phyloP scores from a whole-genome alignment of 257 asterid genomes.

The Nicotiana tabacum region DNA sequence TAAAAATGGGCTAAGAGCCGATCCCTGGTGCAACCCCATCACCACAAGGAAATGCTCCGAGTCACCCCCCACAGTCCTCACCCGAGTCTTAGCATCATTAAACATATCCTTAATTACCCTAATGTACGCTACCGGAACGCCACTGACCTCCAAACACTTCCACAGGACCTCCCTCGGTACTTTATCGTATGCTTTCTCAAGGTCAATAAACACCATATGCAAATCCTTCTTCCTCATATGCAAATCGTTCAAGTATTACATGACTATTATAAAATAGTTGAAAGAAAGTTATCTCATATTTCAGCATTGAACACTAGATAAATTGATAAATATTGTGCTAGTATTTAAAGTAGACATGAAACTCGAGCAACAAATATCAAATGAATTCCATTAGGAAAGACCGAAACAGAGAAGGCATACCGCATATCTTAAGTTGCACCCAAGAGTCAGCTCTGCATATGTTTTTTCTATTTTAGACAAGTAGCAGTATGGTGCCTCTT shows the following conservation, averaged over 20 bases:
- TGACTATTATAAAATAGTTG: neutral
- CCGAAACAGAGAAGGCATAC: slow-evolving; percentile 26
- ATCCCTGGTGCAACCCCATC: too few relatives aligned
- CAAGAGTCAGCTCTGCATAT: slow-evolving; percentile 69
- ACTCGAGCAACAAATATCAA: neutral
- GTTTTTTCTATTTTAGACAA: slow-evolving; percentile 68
- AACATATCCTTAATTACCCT: too few relatives aligned
- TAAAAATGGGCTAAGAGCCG: too few relatives aligned
- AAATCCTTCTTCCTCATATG: too few relatives aligned
- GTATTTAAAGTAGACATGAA: neutral
- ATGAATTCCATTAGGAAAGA: neutral
- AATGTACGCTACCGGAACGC: too few relatives aligned
- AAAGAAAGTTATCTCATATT: neutral
- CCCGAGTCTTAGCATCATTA: too few relatives aligned
- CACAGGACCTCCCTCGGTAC: too few relatives aligned
- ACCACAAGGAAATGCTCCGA: too few relatives aligned
- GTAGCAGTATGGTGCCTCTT: slow-evolving; percentile 83
- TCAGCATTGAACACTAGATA: neutral
- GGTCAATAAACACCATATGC: too few relatives aligned
- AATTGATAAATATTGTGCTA: neutral
- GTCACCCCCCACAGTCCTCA: too few relatives aligned
- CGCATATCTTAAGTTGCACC: slow-evolving; percentile 72
- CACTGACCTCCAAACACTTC: too few relatives aligned
- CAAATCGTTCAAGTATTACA: neutral
- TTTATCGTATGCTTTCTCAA: too few relatives aligned